These are phyloP conservation scores for Punctularia strigosozonata DNA, from an alignment of 768 basidiomycete genomes.

Conservation along the genomic window DNA sequence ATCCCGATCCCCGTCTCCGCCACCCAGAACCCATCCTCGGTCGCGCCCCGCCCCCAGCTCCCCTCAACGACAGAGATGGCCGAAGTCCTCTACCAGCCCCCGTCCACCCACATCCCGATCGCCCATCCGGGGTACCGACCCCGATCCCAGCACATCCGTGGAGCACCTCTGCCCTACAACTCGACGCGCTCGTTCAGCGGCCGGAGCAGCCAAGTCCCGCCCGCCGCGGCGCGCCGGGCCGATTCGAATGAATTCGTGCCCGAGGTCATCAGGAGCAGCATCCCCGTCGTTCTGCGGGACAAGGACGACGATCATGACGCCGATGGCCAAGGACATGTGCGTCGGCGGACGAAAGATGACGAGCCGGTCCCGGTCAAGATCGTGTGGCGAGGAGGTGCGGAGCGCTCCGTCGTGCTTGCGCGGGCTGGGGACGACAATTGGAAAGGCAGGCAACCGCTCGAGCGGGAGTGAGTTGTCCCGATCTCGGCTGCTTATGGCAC, in stretches of 20 bases:
- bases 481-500: background rate
- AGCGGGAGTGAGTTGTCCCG: slow-evolving; percentile 38
- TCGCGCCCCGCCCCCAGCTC: slow-evolving; percentile 5
- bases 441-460: slow-evolving; percentile 59
- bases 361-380: slow-evolving; percentile 36
- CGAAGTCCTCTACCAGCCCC: slow-evolving; percentile 27
- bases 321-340: too few species aligned
- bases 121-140: slow-evolving; percentile 13
- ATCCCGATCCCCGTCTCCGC: slow-evolving; percentile 34
- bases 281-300: too few species aligned
- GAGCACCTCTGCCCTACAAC: slow-evolving; percentile 23
- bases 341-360: too few species aligned
- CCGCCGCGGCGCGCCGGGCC: slow-evolving; percentile 9
- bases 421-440: slow-evolving; percentile 68
- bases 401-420: slow-evolving; percentile 51
- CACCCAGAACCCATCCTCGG: background rate
- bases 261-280: slow-evolving; percentile 51
- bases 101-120: slow-evolving; percentile 29
- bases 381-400: slow-evolving; percentile 54
- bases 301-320: too few species aligned
- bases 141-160: slow-evolving; percentile 11
- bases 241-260: slow-evolving; percentile 29
- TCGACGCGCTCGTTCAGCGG: slow-evolving; percentile 33
- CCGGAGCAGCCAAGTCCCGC: slow-evolving; percentile 20
- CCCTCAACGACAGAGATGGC: slow-evolving; percentile 21